Evolutionary conservation across 2,329 filamentous ascomycete species (phyloP).

Genomic region (Phyllosticta ampelicida): DNA sequence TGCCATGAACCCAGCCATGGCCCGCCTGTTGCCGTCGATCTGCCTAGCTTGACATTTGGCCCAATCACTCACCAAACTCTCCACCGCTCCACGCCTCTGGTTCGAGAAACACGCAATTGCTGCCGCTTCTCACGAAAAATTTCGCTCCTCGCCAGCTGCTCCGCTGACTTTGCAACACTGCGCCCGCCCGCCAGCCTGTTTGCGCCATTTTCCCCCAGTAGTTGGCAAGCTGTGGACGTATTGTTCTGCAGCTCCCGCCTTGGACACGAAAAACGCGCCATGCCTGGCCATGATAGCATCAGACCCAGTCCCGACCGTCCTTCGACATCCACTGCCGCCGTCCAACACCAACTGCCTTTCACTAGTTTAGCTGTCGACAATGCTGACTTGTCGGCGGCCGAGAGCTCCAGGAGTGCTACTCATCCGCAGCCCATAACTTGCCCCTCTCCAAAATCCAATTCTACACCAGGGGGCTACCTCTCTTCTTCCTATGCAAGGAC

Average conservation of each 20-base stretch:
- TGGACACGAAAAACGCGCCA: background rate
- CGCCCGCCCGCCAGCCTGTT: background rate
- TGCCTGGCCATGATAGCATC: constrained; percentile 4
- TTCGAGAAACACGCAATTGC: background rate
- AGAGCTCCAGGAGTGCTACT: constrained; percentile 1
- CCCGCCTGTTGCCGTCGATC: background rate
- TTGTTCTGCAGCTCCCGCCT: constrained; percentile 1
- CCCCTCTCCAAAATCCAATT: constrained; percentile 5
- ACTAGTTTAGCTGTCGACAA: constrained; percentile 10
- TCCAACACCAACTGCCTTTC: constrained; percentile 9
- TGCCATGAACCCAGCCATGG: background rate
- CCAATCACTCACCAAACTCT: background rate
- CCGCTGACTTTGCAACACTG: constrained; percentile 1
- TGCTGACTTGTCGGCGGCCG: constrained; percentile 3
- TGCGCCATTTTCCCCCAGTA: constrained; percentile 8
- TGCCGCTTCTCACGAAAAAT: background rate
- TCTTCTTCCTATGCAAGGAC: constrained; percentile 31
- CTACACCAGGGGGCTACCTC: constrained; percentile 8
- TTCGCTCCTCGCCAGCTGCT: constrained; percentile 3
- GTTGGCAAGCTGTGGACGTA: background rate
- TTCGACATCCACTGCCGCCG: background rate
- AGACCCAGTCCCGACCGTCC: background rate
- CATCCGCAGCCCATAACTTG: constrained; percentile 3
- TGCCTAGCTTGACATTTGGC: background rate
- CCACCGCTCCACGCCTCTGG: background rate